A percentile compares a stretch with the other conserved stretches of the same genome.
phyloP scores from a whole-genome alignment of 2,329 filamentous ascomycete species.

The Volutella citrinella region DNA sequence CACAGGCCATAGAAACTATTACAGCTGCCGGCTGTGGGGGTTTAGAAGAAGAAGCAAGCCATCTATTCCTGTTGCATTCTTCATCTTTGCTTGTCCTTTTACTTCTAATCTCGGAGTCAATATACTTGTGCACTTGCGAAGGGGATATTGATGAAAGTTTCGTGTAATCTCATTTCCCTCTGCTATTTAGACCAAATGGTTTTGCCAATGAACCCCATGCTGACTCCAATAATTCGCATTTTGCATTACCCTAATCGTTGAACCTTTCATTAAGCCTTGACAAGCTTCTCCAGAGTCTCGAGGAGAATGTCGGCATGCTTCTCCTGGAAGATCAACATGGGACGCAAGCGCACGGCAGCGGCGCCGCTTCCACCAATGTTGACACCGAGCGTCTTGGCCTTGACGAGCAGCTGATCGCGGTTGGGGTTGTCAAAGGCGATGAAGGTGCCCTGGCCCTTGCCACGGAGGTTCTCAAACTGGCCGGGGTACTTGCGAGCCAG shows the following conservation, averaged over 20 bases:
- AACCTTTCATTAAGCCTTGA: conserved; percentile 46
- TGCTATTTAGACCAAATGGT: no score
- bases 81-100: no score
- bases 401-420: conserved; percentile 74
- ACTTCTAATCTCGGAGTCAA: no score
- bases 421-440: conserved; percentile 85
- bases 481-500: conserved; percentile 70
- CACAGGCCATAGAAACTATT: no score
- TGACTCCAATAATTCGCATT: not conserved
- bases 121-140: no score
- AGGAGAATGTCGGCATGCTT: conserved; percentile 84
- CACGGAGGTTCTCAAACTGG: conserved; percentile 79
- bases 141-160: no score
- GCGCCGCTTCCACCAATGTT: conserved; percentile 85
- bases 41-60: no score
- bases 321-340: conserved; percentile 92
- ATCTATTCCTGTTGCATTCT: no score
- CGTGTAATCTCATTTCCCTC: no score
- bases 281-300: conserved; percentile 73
- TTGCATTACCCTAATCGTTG: no score
- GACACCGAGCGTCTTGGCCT: conserved; percentile 75
- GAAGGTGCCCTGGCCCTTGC: conserved; percentile 86
- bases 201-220: conserved; percentile 12
- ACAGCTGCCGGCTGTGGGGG: no score
- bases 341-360: conserved; percentile 73